Base-by-base conservation (phyloP, 2,329 filamentous ascomycete species). In the Penicillium thymicola region DNA sequence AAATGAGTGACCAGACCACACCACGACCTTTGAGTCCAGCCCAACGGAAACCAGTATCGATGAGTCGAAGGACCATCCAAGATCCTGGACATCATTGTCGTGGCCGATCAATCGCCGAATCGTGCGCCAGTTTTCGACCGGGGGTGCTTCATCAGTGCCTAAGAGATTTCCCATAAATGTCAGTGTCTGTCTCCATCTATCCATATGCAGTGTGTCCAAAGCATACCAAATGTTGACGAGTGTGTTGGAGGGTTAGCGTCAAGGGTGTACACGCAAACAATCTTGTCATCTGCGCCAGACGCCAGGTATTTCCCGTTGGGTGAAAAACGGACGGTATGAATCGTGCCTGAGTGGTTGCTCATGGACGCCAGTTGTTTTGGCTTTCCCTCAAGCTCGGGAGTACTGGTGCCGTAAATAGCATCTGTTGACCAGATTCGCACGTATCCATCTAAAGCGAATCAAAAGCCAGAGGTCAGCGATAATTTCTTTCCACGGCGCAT, bases 391-490 rank as follows among this genome's bases (percentile, higher is more conserved):
- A 88, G 92, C 58, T 82, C 81, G 34, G 85, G 78, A 64, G 93
- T 85, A 62, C 86, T 82, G 59, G 91, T 88, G 67, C 90, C 89
- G 72, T 91, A 88, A 70, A 99, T 91, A 55, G 94, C 89, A 66
- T 97, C 93, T 57, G 90, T 97, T 23, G 93, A 97, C 94, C 94
- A 99, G 67, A 99, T 90, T 62, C 95, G 89, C 59, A 99, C 94
- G 74, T 97, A 91, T 70, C 94, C 93, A 81, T 99, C 94, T 89
- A 53, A 18, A 37, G 34, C 18, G 40, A 45, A 51, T 16, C 18
- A 49, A 55, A 40, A 54, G 14, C 10, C 40, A 44, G 21, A 43
- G 10, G 43, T 67, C 55, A 65, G 57, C 25, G 36, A 42, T 18
- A 18, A 40, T 46, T 28, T 27, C 40, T 4, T 14, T 37, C n/a